These are phyloP conservation scores for Spinacia oleracea DNA, from an alignment of 179 eudicot genomes.

Conservation along the genomic window DNA sequence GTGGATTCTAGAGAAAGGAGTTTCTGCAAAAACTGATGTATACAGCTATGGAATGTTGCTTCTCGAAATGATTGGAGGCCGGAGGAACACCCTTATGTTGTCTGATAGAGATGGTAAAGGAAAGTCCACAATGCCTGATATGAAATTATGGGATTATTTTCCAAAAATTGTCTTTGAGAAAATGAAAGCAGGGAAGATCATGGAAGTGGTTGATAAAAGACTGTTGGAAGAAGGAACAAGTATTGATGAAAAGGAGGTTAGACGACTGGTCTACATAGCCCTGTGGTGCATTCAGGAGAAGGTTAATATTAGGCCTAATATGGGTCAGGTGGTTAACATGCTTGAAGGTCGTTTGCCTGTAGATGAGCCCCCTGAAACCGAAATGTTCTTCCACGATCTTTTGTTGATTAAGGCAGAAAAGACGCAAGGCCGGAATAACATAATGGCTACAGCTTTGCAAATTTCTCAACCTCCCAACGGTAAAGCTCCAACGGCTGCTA, in stretches of 20 bases:
- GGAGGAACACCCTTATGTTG: constrained; percentile 34
- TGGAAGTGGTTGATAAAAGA: constrained; percentile 68
- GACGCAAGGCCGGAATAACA: constrained; percentile 1
- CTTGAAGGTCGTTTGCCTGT: constrained; percentile 50
- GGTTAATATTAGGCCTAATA: constrained; percentile 59
- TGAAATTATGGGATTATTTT: constrained; percentile 43
- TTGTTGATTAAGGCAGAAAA: constrained; percentile 10
- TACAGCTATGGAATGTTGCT: constrained; percentile 75
- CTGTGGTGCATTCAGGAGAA: constrained; percentile 82
- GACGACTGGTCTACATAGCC: constrained; percentile 48
- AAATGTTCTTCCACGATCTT: constrained; percentile 26
- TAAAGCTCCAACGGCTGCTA: constrained; percentile 2
- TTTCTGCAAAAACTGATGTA: constrained; percentile 67
- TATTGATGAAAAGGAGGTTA: constrained; percentile 52
- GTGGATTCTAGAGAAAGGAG: constrained; percentile 56
- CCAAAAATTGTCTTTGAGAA: constrained; percentile 60
- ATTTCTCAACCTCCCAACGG: constrained; percentile 11
- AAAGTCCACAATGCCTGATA: constrained; percentile 6
- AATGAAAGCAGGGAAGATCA: constrained; percentile 49
- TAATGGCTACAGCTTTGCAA: constrained; percentile 14
- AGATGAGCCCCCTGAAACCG: constrained; percentile 29
- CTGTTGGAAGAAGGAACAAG: constrained; percentile 25
- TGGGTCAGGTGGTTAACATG: constrained; percentile 61
- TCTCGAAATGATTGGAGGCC: constrained; percentile 69
- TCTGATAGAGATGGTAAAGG: constrained; percentile 12